Evolutionary conservation across 129 eudicot genomes (phyloP).

Genomic region (Chrysanthemum seticuspe): DNA sequence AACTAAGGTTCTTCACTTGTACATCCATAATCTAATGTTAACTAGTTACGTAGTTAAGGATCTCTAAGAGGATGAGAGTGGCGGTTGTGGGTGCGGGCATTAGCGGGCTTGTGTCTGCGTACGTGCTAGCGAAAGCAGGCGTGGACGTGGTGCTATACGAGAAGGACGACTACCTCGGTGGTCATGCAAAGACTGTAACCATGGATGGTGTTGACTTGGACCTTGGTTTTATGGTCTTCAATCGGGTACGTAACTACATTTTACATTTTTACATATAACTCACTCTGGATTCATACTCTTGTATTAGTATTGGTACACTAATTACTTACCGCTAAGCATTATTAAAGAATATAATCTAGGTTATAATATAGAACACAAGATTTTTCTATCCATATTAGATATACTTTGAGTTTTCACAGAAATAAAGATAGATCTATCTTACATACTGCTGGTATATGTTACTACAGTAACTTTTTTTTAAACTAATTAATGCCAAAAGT

Average conservation of each 20-base stretch:
- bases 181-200: conserved; percentile 80
- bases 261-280: background rate
- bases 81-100: conserved; percentile 92
- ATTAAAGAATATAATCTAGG: too few species aligned
- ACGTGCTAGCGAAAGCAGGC: conserved; percentile 55
- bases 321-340: too few species aligned
- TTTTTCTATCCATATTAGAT: too few species aligned
- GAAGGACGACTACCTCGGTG: conserved; percentile 80
- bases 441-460: too few species aligned
- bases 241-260: conserved; percentile 45
- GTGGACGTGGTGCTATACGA: conserved; percentile 75
- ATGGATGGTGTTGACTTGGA: conserved; percentile 56
- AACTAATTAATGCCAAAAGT: too few species aligned
- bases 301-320: too few species aligned
- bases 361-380: too few species aligned
- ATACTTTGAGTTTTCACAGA: too few species aligned
- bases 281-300: background rate
- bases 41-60: background rate
- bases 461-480: too few species aligned
- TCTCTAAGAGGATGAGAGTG: conserved; percentile 54
- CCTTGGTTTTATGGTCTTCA: conserved; percentile 93
- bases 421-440: too few species aligned
- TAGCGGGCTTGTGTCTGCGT: conserved; percentile 79
- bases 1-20: too few species aligned
- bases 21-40: background rate